phyloP scores from a whole-genome alignment of 257 asterid genomes.

The Capsicum baccatum region DNA sequence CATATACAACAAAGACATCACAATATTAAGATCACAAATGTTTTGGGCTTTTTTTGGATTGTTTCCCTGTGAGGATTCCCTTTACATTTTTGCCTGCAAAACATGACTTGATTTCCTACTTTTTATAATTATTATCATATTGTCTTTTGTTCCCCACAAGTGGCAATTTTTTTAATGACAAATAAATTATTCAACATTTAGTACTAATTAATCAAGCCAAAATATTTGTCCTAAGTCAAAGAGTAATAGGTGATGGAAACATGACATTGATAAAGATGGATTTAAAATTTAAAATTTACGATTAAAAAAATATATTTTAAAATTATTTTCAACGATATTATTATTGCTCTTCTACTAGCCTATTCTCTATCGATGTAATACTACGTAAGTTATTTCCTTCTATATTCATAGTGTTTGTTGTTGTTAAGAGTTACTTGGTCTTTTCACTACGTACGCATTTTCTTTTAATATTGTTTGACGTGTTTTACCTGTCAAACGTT shows the following conservation, averaged over 20 bases:
- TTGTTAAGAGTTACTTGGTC: too few species aligned
- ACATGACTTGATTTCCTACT: slow-evolving; percentile 18
- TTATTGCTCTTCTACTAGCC: too few species aligned
- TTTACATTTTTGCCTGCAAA: slow-evolving; percentile 27
- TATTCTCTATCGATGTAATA: too few species aligned
- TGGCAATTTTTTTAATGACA: background rate
- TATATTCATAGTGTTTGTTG: too few species aligned
- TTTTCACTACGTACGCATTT: too few species aligned
- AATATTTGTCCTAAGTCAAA: background rate
- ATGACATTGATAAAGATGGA: too few species aligned
- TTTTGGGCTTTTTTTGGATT: background rate
- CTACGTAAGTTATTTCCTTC: too few species aligned
- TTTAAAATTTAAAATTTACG: too few species aligned
- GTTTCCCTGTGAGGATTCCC: slow-evolving; percentile 11
- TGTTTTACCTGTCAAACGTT: too few species aligned
- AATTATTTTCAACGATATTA: too few species aligned
- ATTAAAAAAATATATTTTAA: too few species aligned
- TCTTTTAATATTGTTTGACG: too few species aligned
- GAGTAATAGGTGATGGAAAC: background rate
- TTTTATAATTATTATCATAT: background rate
- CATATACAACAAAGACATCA: background rate
- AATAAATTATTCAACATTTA: background rate
- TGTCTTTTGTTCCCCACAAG: slow-evolving; percentile 22
- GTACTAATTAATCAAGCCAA: background rate
- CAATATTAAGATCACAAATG: background rate